Conservation (phyloP, 495 filamentous ascomycete genomes). For the Lepidopterella palustris region DNA sequence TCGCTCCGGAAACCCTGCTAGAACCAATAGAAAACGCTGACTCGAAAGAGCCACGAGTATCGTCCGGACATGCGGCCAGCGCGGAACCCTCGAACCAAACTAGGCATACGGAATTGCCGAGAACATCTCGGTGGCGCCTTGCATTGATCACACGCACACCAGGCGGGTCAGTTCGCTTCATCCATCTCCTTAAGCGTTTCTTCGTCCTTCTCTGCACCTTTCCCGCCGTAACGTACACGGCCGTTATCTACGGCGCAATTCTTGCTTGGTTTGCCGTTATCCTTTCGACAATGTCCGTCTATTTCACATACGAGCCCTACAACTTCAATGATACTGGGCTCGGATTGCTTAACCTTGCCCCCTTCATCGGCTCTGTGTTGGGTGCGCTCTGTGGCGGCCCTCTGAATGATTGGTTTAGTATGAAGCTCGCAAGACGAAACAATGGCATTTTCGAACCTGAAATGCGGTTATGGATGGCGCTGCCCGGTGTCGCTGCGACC, state of each 20-base stretch:
- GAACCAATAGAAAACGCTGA: neutral
- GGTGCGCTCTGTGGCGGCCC: conserved; percentile 38
- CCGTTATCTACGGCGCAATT: conserved; percentile 35
- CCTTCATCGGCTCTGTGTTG: conserved; percentile 39
- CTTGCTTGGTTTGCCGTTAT: conserved; percentile 37
- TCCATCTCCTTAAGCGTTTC: neutral
- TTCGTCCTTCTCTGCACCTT: conserved; percentile 9
- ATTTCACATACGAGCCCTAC: conserved; percentile 38
- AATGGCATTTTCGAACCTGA: conserved; percentile 42
- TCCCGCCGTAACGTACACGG: conserved; percentile 40
- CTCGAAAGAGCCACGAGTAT: neutral
- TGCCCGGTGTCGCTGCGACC: conserved; percentile 28
- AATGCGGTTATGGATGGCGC: conserved; percentile 36
- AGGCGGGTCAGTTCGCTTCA: neutral
- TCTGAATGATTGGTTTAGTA: conserved; percentile 40
- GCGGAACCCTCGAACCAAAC: neutral
- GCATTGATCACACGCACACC: neutral
- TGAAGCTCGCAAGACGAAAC: conserved; percentile 38
- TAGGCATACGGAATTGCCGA: neutral
- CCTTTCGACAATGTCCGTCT: conserved; percentile 31
- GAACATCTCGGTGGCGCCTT: neutral
- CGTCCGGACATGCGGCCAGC: neutral
- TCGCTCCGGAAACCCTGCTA: neutral
- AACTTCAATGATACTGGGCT: conserved; percentile 37
- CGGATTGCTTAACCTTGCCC: conserved; percentile 39